Evolutionary conservation across 345 rosid genomes (phyloP).

Genomic region (Euphorbia tirucalli): DNA sequence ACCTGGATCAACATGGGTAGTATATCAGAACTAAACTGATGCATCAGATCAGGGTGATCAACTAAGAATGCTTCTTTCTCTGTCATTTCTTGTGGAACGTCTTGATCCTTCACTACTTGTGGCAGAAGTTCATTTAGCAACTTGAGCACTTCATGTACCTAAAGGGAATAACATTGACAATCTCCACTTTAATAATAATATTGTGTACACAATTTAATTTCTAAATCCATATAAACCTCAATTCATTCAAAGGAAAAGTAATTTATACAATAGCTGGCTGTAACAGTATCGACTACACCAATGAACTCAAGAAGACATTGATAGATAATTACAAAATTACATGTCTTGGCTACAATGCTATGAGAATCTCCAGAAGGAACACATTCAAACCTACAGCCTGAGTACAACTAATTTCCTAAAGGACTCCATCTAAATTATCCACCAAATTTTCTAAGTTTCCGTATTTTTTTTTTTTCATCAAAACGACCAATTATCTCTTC

Average conservation of each 20-base stretch:
- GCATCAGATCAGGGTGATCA: conserved; percentile 59
- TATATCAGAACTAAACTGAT: conserved; percentile 55
- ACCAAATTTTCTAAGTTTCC: background rate
- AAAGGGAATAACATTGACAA: conserved; percentile 16
- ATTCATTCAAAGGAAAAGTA: background rate
- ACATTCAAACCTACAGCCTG: background rate
- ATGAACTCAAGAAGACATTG: background rate
- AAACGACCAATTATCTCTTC: background rate
- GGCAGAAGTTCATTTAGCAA: conserved; percentile 88
- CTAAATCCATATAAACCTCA: background rate
- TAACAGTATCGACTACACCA: background rate
- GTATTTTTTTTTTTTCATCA: background rate
- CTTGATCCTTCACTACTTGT: conserved; percentile 34
- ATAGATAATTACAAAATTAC: background rate
- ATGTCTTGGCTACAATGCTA: background rate
- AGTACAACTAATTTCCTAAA: background rate
- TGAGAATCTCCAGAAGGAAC: background rate
- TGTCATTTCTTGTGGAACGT: conserved; percentile 41
- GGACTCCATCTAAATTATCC: background rate
- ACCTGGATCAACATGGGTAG: conserved; percentile 84
- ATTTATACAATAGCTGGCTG: background rate
- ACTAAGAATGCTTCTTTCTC: conserved; percentile 65
- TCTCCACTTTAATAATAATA: conserved; percentile 4
- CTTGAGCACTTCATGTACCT: conserved; percentile 93
- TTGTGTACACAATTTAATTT: conserved; percentile 1